Evolutionary conservation across 495 filamentous ascomycete species (phyloP).

Genomic region (Penicillium psychrofluorescens): DNA sequence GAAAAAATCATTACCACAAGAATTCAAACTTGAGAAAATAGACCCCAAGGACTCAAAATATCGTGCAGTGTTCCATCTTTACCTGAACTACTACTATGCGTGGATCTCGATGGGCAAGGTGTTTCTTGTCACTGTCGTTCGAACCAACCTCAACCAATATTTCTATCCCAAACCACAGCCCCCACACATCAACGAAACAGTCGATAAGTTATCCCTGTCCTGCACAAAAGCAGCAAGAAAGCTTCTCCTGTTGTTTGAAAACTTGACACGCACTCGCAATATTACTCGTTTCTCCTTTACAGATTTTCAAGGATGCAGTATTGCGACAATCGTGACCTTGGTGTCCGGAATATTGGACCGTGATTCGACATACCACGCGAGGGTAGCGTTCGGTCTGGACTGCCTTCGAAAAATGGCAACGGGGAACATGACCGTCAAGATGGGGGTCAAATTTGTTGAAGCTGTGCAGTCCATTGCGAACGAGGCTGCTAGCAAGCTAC

Average conservation of each 20-base stretch:
- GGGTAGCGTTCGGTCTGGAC: constrained; percentile 13
- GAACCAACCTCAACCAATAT: constrained; percentile 1
- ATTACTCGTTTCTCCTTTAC: constrained; percentile 22
- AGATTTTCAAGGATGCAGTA: constrained; percentile 25
- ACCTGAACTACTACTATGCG: constrained; percentile 18
- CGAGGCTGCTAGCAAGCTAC: constrained; percentile 11
- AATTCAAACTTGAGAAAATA: constrained; percentile 12
- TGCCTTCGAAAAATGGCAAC: constrained; percentile 16
- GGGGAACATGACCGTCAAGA: constrained; percentile 16
- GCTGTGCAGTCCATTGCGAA: constrained; percentile 15
- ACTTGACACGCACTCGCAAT: constrained; percentile 3
- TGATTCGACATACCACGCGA: constrained; percentile 11
- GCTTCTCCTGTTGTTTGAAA: constrained; percentile 14
- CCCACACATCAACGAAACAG: neutral
- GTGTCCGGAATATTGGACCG: constrained; percentile 17
- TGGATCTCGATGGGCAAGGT: constrained; percentile 17
- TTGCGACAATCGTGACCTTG: constrained; percentile 21
- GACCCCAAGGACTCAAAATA: constrained; percentile 8
- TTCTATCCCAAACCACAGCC: neutral
- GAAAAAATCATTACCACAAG: constrained; percentile 12
- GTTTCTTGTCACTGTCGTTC: constrained; percentile 12
- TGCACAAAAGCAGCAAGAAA: constrained; percentile 16
- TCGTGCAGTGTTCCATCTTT: constrained; percentile 16
- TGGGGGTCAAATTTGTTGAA: constrained; percentile 20
- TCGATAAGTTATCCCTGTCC: constrained; percentile 1